Base-by-base conservation (phyloP, 2,329 filamentous ascomycete species). In the Aspergillus pseudoviridinutans region DNA sequence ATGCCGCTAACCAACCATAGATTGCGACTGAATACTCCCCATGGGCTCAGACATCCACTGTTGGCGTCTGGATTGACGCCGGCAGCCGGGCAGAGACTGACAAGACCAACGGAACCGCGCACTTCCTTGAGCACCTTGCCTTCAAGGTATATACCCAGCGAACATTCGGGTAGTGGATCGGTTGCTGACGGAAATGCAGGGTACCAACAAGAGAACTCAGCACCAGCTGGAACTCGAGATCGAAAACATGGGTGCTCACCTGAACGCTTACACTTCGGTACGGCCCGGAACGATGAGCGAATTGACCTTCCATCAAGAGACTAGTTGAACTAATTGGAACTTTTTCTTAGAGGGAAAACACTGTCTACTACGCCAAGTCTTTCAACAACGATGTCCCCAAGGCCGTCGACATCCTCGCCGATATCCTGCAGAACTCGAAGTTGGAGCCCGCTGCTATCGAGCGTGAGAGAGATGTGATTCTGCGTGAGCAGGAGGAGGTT, bases 201-300 rank as follows among this genome's bases (percentile, higher is more conserved):
- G 94, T 70, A 99, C 94, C 68, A 84, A 89, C 79, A 96, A 90
- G 83, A 87, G 94, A 79, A 92, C 90, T 65, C 94, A 99, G 80
- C 90, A 95, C 77, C 94, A 99, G 82, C 84, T 99, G 76, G 94
- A 99, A 83, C 88, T 99, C 65, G 94, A 99, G 84, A 97, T 99
- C 74, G 94, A 99, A 85, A 99, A 99, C 83, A 97, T 99, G 91
- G 94, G 94, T 77, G 94, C 91, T 65, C 94, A 99, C 82, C 85
- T 99, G 71, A 99, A 99, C 80, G 94, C 94, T 77, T 99, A 99
- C 84, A 99, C 94, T 71, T 97, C 93, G 83, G 92, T 97, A 87
- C 73, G 89, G 69, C 56, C 64, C 64, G 67, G 66, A 64, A 63
- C 54, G 42, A 49, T 6, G 51, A 52, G 49, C 9, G 22, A 49